These are phyloP conservation scores for Gossypium rotundifolium DNA, from an alignment of 345 rosid genomes.

Conservation along the genomic window DNA sequence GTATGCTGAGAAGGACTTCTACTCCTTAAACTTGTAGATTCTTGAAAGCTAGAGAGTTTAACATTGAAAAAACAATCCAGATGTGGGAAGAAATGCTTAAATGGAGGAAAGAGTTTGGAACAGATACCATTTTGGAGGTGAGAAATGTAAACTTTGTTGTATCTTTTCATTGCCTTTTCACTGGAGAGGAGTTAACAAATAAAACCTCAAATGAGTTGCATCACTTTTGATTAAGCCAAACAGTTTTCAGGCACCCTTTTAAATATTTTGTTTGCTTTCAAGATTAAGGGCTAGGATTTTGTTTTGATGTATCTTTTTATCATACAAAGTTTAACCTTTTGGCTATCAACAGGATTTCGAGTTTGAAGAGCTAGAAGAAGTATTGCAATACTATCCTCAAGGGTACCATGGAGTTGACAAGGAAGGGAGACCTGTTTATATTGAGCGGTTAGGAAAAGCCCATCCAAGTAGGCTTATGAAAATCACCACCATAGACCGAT, in stretches of 20 bases:
- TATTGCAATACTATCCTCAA: conserved; percentile 86
- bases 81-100: conserved; percentile 98
- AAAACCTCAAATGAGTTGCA: background rate
- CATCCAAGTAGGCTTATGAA: conserved; percentile 81
- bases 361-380: conserved; percentile 87
- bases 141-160: conserved; percentile 1
- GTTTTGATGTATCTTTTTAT: background rate
- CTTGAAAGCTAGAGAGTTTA: conserved; percentile 85
- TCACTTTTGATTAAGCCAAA: background rate
- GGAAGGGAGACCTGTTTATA: conserved; percentile 94
- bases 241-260: background rate
- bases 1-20: background rate
- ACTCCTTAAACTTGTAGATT: conserved; percentile 45
- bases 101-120: conserved; percentile 85
- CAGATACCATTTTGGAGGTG: conserved; percentile 85
- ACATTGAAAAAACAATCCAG: conserved; percentile 68
- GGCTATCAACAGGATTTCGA: conserved; percentile 57
- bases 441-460: conserved; percentile 92
- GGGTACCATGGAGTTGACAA: conserved; percentile 98
- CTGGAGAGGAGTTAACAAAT: background rate
- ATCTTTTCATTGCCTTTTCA: conserved; percentile 2
- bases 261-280: background rate
- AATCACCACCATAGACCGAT: conserved; percentile 71
- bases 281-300: background rate
- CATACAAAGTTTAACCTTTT: background rate